Evolutionary conservation across 768 basidiomycete species (phyloP), one percentile per base, ranked within the genome.

Genomic region (Podaxis sp.): DNA sequence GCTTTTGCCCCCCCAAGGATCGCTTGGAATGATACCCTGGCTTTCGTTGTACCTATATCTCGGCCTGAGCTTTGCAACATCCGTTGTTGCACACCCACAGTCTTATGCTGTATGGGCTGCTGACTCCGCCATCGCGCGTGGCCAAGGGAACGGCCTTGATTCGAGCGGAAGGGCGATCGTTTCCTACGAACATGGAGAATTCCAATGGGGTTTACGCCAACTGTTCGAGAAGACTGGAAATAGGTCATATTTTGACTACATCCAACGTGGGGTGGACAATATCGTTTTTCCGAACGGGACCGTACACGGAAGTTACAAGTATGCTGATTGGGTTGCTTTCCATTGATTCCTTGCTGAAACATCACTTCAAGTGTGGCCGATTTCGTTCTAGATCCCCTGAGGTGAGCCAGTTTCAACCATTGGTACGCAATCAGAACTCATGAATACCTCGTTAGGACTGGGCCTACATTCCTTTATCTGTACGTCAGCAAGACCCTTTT

Each of bases 101-200:
- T 81, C 80, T 4, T 78, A 81, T 55, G 78, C 80, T 12, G 70
- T 74, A 2, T 82, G 80, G 79, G 78, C 79, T 22, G 80, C 79
- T 13, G 78, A 81, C 57, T 82, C 80, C 4, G 78, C 74, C 2
- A 81, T 82, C 58, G 66, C 71, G 40, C 74, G 80, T 6, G 72
- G 72, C 0, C 80, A 83, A 68, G 80, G 80, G 2, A 77, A 81
- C 66, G 79, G 80, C 3, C 68, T 79, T 12, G 70, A 68, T 26
- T 62, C 74, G 0, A 67, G 62, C 33, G 78, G 77, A 33, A 70
- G 60, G 1, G 69, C 80, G 0, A 58, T 67, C 11, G 78, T 80
- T 36, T 76, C 74, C 0, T 83, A 81, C 63, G 78, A 80, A 61
- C 76, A 76, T 52, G 77, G 77, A 17, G 75, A 74, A 48, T 66